Conservation (phyloP, 2,329 filamentous ascomycete species). For the Diaporthe citri region DNA sequence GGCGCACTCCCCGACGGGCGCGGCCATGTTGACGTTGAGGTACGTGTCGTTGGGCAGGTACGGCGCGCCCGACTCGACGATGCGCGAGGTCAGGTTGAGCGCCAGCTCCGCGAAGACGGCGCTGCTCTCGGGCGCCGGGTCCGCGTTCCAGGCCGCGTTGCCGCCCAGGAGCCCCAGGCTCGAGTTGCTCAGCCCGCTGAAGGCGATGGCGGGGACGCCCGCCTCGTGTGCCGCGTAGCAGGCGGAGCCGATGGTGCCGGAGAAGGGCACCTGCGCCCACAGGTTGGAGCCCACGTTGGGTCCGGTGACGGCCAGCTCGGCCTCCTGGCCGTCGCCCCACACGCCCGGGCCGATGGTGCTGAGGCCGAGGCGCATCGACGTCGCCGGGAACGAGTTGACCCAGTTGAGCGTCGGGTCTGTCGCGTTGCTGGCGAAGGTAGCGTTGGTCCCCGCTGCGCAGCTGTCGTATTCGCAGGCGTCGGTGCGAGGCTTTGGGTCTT, state of each 20-base stretch:
- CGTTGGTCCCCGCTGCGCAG: constrained; percentile 68
- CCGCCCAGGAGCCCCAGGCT: constrained; percentile 63
- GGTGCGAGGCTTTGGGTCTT: constrained; percentile 60
- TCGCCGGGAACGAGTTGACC: constrained; percentile 79
- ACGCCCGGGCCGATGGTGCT: constrained; percentile 65
- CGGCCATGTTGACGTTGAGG: constrained; percentile 78
- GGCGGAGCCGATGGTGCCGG: constrained; percentile 76
- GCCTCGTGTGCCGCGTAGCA: constrained; percentile 66
- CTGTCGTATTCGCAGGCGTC: constrained; percentile 71
- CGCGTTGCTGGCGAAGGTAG: constrained; percentile 66
- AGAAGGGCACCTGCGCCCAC: constrained; percentile 67
- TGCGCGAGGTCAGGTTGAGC: constrained; percentile 65
- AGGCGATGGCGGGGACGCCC: constrained; percentile 76
- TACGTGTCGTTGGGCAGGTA: constrained; percentile 72
- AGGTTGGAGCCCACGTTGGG: constrained; percentile 73
- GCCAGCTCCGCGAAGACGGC: constrained; percentile 74
- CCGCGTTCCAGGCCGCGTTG: constrained; percentile 66
- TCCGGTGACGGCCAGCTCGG: constrained; percentile 74
- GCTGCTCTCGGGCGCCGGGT: constrained; percentile 65
- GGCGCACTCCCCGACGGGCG: constrained; percentile 63
- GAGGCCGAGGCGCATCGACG: constrained; percentile 73
- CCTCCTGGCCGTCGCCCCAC: constrained; percentile 60
- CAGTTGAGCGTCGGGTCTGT: constrained; percentile 73
- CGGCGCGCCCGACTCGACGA: constrained; percentile 69
- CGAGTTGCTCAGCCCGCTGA: constrained; percentile 49